Evolutionary conservation across 163 green algal species (phyloP).

Genomic region (Scenedesmus sp.): DNA sequence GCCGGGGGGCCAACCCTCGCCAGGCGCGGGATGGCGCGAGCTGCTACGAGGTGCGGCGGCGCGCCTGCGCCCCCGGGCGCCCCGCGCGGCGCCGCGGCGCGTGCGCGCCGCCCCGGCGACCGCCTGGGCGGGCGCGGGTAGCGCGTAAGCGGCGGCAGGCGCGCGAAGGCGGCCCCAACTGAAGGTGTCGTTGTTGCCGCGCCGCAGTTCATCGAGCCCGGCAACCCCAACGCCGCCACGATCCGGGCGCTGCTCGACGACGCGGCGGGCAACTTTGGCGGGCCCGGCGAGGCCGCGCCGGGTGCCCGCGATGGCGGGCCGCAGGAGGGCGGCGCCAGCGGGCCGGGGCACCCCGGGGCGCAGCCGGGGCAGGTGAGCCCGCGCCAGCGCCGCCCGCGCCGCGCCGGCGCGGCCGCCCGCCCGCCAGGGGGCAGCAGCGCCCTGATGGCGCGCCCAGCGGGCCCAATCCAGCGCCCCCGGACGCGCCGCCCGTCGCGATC

Average conservation of each 20-base stretch:
- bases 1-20: slow-evolving; percentile 36
- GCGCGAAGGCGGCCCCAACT: background rate
- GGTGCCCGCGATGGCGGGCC: background rate
- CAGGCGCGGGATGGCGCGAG: slow-evolving; percentile 16
- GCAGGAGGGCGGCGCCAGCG: too few relatives aligned
- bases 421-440: too few relatives aligned
- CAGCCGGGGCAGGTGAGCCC: too few relatives aligned
- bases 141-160: background rate
- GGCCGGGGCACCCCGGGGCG: background rate
- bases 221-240: slow-evolving; percentile 39
- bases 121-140: background rate
- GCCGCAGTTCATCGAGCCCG: slow-evolving; percentile 20
- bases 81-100: too few relatives aligned
- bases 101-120: background rate
- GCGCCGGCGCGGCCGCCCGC: too few relatives aligned
- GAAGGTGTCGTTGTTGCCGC: slow-evolving; percentile 5
- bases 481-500: too few relatives aligned
- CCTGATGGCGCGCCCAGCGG: too few relatives aligned
- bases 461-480: too few relatives aligned
- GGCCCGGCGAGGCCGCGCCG: background rate
- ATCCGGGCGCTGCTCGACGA: slow-evolving; percentile 54
- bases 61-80: too few relatives aligned
- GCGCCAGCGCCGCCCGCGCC: too few relatives aligned
- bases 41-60: slow-evolving; percentile 33
- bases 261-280: slow-evolving; percentile 39